phyloP scores from a whole-genome alignment of 345 rosid species.

The Citrus sinensis region DNA sequence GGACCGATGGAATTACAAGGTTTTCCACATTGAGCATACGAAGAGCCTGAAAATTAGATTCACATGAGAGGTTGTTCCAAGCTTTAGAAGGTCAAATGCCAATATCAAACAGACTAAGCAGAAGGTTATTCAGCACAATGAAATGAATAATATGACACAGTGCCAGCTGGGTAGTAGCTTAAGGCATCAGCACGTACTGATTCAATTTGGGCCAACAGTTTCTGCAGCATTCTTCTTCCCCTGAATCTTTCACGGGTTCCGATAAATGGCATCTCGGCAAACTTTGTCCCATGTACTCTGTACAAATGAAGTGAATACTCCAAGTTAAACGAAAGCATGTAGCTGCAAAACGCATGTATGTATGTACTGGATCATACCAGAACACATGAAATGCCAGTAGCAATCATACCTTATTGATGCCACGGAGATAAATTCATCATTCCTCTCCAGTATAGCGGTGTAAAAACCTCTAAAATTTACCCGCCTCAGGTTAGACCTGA shows the following conservation, averaged over 20 bases:
- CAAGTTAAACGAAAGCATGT: neutral
- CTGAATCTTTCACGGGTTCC: constrained; percentile 20
- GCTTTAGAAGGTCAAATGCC: neutral
- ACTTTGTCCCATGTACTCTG: constrained; percentile 26
- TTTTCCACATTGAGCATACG: constrained; percentile 1
- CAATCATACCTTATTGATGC: constrained; percentile 24
- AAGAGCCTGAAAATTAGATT: constrained; percentile 20
- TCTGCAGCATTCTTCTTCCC: constrained; percentile 12
- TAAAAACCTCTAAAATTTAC: constrained; percentile 24
- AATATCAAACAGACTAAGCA: no score
- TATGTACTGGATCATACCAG: no score
- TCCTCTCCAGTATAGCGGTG: constrained; percentile 19
- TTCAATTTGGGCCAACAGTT: constrained; percentile 4
- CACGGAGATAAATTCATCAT: constrained; percentile 18
- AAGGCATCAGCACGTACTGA: constrained; percentile 10
- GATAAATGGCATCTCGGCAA: constrained; percentile 40
- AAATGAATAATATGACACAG: neutral
- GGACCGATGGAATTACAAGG: constrained; percentile 28
- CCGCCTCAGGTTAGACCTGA: constrained; percentile 26
- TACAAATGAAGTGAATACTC: neutral
- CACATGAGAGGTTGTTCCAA: neutral
- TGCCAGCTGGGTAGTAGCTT: neutral
- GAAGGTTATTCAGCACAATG: no score
- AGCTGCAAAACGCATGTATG: neutral
- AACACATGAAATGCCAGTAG: neutral